These are phyloP conservation scores for Catharanthus roseus DNA, from an alignment of 257 asterid genomes.

Conservation along the genomic window DNA sequence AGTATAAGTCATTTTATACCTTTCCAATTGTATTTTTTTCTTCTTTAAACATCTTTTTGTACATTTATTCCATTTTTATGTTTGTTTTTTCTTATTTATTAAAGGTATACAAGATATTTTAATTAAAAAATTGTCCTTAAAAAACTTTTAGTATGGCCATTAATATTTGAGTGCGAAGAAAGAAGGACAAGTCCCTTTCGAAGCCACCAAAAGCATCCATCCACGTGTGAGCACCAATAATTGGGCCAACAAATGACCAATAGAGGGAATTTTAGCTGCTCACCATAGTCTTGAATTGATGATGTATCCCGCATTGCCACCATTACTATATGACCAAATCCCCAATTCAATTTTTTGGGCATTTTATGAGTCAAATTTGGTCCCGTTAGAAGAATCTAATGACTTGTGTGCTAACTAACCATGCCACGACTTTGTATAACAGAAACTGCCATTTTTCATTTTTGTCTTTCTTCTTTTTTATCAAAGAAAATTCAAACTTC, in stretches of 20 bases:
- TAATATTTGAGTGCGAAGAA: neutral
- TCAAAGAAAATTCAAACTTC: neutral
- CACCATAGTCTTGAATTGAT: neutral
- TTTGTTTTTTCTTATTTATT: too few relatives aligned
- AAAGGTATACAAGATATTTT: too few relatives aligned
- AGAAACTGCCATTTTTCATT: constrained; percentile 1
- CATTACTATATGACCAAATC: neutral
- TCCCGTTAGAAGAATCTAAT: constrained; percentile 5
- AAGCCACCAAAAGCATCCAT: constrained; percentile 10
- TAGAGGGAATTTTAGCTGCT: neutral
- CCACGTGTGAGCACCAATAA: constrained; percentile 3
- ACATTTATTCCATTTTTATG: too few relatives aligned
- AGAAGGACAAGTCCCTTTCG: neutral
- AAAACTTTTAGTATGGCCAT: too few relatives aligned
- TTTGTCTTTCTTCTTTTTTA: neutral
- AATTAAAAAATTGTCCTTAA: too few relatives aligned
- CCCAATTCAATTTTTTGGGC: constrained; percentile 1
- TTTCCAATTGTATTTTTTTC: too few relatives aligned
- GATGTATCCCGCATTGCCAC: neutral
- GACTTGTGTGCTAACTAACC: neutral
- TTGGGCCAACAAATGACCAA: neutral
- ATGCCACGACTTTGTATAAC: constrained; percentile 8
- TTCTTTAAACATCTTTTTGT: too few relatives aligned
- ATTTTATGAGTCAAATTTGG: neutral
- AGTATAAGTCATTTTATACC: too few relatives aligned